These are phyloP conservation scores for Populus tremula DNA, from an alignment of 345 rosid species.

Conservation along the genomic window DNA sequence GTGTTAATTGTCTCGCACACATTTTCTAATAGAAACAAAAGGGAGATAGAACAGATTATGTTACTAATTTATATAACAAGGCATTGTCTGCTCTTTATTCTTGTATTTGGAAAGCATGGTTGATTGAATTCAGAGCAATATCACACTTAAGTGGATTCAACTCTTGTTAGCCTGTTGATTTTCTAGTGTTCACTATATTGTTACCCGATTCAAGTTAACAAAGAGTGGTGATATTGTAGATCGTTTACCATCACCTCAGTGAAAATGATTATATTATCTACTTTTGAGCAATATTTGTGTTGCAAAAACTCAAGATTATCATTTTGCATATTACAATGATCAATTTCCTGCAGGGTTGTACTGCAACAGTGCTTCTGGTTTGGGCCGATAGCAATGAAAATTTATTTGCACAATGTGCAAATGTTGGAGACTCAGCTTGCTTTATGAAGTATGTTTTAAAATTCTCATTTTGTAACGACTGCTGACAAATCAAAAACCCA, in stretches of 20 bases:
- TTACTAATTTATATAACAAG: not conserved
- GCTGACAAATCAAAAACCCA: not conserved
- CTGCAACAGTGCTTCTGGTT: conserved; percentile 85
- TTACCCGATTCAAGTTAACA: not conserved
- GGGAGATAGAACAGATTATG: not conserved
- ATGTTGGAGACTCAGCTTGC: conserved; percentile 94
- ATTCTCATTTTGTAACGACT: conserved; percentile 11
- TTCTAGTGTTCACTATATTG: not conserved
- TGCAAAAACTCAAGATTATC: not conserved
- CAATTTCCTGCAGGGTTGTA: conserved; percentile 72
- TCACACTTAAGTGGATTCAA: not conserved
- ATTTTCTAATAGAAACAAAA: not conserved
- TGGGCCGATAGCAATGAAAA: conserved; percentile 57
- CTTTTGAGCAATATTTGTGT: not conserved
- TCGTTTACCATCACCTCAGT: not conserved
- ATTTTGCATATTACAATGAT: not conserved
- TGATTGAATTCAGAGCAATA: conserved; percentile 1
- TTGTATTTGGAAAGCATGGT: not conserved
- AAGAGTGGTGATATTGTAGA: not conserved
- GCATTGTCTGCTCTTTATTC: not conserved
- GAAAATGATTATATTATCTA: not conserved
- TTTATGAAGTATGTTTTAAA: conserved; percentile 59
- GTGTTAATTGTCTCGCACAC: not conserved
- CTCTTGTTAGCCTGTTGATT: not conserved
- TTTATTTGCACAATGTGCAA: conserved; percentile 84